Base-by-base conservation (phyloP, 2,329 filamentous ascomycete species). In the Monilinia vaccinii-corymbosi region DNA sequence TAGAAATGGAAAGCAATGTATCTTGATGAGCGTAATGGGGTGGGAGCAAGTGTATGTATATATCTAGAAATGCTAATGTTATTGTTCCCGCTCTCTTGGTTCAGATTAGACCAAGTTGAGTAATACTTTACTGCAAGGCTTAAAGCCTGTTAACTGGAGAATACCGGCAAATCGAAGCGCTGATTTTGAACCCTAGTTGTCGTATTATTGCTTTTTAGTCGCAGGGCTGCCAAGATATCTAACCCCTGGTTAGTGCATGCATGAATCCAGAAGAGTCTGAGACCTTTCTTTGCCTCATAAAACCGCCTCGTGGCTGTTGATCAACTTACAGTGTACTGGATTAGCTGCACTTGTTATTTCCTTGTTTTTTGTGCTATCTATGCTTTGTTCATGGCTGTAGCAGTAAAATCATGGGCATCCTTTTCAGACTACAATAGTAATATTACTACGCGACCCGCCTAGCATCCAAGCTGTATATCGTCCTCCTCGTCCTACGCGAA, bases 271-370 rank as follows among this genome's bases (percentile, higher is more conserved):
- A 11, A 36, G 34, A 36, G 34, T 51, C 49, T 51, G 34, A 38
- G 49, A 51, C 49, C 32, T 51, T 38, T 38, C 49, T 51, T 51
- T 51, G 49, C 49, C 34, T 51, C 48, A 51, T 11, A 36, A 38
- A 48, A 51, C 36, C 48, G 48, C 48, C 48, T 51, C 32, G 48
- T 51, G 48, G 48, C 21, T 51, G 49, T 21, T 51, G 42, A 45
- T 45, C 42, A 45, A 25, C 42, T 51, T 51, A 38, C 28, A 31
- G 32, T n/a, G 10, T 32, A 14, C 6, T 28, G 6, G 25, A n/a
- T 6, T 36, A 36, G 34, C 4, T 36, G 31, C 46, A 21, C 16
- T 32, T 48, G 28, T 10, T 48, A 21, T 23, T 14, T 45, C 23
- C 21, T 45, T 45, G 42, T 25, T 45, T 25, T 25, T 23, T 45